phyloP scores from a whole-genome alignment of 495 filamentous ascomycete genomes.

The Pyrenopolyporus hunteri region DNA sequence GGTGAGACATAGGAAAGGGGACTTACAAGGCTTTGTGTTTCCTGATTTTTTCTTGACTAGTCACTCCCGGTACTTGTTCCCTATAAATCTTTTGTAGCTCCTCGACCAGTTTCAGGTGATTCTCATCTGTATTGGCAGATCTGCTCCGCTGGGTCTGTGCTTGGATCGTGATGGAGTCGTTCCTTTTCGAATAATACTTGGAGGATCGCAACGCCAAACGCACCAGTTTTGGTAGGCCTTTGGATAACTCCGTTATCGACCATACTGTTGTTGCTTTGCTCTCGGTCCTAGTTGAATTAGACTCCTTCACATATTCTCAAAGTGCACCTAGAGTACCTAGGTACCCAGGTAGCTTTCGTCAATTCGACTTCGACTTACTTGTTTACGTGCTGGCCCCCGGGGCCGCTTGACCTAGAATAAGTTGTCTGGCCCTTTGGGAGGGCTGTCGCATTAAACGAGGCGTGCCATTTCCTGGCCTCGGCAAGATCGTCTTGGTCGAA shows the following conservation, averaged over 20 bases:
- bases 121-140: constrained; percentile 53
- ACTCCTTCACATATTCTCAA: no score
- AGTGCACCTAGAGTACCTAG: no score
- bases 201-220: constrained; percentile 67
- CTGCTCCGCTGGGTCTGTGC: constrained; percentile 55
- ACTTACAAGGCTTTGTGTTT: constrained; percentile 51
- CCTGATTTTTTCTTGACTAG: constrained; percentile 45
- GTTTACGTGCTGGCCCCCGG: constrained; percentile 96
- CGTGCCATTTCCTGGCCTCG: constrained; percentile 78
- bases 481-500: constrained; percentile 65
- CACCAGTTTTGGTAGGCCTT: constrained; percentile 70
- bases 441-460: constrained; percentile 62
- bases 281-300: constrained; percentile 69
- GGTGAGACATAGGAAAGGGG: constrained; percentile 7
- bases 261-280: constrained; percentile 82
- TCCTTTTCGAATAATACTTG: constrained; percentile 70
- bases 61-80: constrained; percentile 47
- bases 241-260: constrained; percentile 62
- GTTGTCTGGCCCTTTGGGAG: constrained; percentile 73
- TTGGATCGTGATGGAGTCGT: constrained; percentile 57
- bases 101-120: constrained; percentile 49
- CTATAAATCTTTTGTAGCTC: constrained; percentile 69
- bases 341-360: no score
- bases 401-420: constrained; percentile 87
- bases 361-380: no score